phyloP scores from a whole-genome alignment of 1,284 basidiomycete species.

The Cutaneotrichosporon sp. region DNA sequence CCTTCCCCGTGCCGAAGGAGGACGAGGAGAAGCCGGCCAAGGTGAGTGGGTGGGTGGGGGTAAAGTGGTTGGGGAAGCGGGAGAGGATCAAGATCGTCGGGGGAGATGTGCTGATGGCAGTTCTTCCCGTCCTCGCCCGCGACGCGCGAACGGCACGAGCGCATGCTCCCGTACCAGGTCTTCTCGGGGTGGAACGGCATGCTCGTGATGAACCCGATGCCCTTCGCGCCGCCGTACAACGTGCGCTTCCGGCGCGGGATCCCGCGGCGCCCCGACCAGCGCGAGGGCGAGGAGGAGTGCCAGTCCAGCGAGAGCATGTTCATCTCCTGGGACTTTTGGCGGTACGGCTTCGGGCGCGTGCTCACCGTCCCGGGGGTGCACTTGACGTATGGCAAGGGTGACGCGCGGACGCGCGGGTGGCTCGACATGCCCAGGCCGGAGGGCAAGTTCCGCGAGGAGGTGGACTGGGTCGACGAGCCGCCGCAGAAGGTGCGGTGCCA shows the following conservation, averaged over 20 bases:
- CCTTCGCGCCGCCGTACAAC: slow-evolving; percentile 48
- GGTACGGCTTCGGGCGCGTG: slow-evolving; percentile 49
- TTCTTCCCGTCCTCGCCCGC: slow-evolving; percentile 44
- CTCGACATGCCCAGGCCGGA: slow-evolving; percentile 38
- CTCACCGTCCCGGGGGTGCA: slow-evolving; percentile 49
- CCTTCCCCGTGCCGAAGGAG: slow-evolving; percentile 51
- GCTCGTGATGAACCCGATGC: slow-evolving; percentile 47
- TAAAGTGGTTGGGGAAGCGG: not conserved
- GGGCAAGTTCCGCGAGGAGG: slow-evolving; percentile 24
- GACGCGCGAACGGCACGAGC: slow-evolving; percentile 42
- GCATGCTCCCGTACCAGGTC: slow-evolving; percentile 53
- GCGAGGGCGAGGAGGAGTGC: slow-evolving; percentile 37
- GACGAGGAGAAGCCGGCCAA: slow-evolving; percentile 45
- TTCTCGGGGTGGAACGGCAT: slow-evolving; percentile 63
- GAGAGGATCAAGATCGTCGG: too few species aligned
- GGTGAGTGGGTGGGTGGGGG: slow-evolving; percentile 34
- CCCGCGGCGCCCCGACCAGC: slow-evolving; percentile 28
- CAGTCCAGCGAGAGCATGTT: slow-evolving; percentile 48
- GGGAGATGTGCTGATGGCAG: slow-evolving; percentile 32
- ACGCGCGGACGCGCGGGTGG: slow-evolving; percentile 45
- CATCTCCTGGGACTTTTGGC: slow-evolving; percentile 55
- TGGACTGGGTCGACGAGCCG: slow-evolving; percentile 40
- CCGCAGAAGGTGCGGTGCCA: slow-evolving; percentile 36
- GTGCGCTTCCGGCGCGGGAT: slow-evolving; percentile 43
- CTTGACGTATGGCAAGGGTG: slow-evolving; percentile 49